phyloP scores from a whole-genome alignment of 192 early-diverging fungal species.

The Linnemannia zychae region DNA sequence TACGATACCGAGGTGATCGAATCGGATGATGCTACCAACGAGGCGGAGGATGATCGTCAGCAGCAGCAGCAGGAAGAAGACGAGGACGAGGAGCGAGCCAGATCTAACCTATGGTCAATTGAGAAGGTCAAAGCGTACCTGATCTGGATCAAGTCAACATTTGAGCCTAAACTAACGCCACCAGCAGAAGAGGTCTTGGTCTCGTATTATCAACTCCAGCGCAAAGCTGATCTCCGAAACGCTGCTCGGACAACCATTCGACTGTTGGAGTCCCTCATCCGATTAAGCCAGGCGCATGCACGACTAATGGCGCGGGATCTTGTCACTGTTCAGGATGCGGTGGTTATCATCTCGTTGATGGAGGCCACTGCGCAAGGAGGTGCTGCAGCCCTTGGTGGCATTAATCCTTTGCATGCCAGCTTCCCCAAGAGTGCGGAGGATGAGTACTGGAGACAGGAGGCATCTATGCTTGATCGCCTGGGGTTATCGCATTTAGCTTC shows the following conservation, averaged over 20 bases:
- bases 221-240: conserved; percentile 72
- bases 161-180: conserved; percentile 69
- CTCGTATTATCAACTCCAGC: conserved; percentile 80
- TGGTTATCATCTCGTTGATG: conserved; percentile 70
- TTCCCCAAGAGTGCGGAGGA: conserved; percentile 72
- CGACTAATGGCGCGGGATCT: conserved; percentile 71
- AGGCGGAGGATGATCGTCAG: not conserved
- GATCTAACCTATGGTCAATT: conserved; percentile 63
- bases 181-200: conserved; percentile 75
- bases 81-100: not conserved
- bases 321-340: conserved; percentile 73
- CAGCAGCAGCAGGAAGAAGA: conserved; percentile 5
- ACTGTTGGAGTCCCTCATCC: conserved; percentile 73
- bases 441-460: conserved; percentile 60
- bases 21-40: not conserved
- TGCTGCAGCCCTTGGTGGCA: conserved; percentile 63
- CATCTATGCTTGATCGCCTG: conserved; percentile 58
- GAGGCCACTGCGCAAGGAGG: conserved; percentile 71
- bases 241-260: conserved; percentile 81
- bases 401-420: conserved; percentile 68
- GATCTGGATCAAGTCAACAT: conserved; percentile 65
- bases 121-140: conserved; percentile 80
- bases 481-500: conserved; percentile 59
- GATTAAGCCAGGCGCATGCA: conserved; percentile 75
- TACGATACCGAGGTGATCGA: not conserved